Evolutionary conservation across 2,329 filamentous ascomycete species (phyloP), one percentile per base, ranked within the genome.

Genomic region (Dactylonectria estremocensis): DNA sequence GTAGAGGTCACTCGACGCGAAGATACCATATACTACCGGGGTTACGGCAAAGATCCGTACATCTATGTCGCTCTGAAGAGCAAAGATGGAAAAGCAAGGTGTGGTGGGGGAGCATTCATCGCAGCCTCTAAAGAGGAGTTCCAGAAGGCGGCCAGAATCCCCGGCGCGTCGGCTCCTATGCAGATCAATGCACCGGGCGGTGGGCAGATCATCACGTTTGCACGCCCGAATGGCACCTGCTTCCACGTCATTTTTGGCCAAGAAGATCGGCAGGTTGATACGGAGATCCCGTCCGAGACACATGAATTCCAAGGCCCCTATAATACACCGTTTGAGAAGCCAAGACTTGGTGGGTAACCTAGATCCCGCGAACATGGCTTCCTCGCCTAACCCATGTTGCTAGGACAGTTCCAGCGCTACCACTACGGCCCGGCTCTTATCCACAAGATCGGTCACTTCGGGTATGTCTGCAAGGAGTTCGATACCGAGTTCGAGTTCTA

Each of bases 401-500:
- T 13, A 40, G 35, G 35, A 1, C 5, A 40, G 13, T 40, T 40
- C 35, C 35, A 40, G 35, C 11, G 35, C 5, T 40, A 13, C 11
- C 11, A 16, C 5, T 10, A 40, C 33, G 61, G 18, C 40, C 61
- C 7, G 48, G 43, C 16, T 16, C 35, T 16, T 16, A 33, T 67
- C 7, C 49, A 59, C 55, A 63, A 67, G 49, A 28, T 67, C 1
- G 65, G 65, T 0, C 65, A 67, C 49, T 64, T 60, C 33, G 65
- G 65, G 11, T 56, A 53, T 60, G 45, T 67, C 1, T n/a, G 50
- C 16, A 11, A 40, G 33, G 14, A 40, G 9, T 70, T 79, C n/a
- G 82, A 81, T 54, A 70, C 33, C 45, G 1, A 79, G 79, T 53
- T 84, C 85, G 77, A 84, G 83, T 70, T 76, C 84, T 52, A 77